Evolutionary conservation across 768 basidiomycete genomes (phyloP).

Genomic region (Clitopilus hobsonii): DNA sequence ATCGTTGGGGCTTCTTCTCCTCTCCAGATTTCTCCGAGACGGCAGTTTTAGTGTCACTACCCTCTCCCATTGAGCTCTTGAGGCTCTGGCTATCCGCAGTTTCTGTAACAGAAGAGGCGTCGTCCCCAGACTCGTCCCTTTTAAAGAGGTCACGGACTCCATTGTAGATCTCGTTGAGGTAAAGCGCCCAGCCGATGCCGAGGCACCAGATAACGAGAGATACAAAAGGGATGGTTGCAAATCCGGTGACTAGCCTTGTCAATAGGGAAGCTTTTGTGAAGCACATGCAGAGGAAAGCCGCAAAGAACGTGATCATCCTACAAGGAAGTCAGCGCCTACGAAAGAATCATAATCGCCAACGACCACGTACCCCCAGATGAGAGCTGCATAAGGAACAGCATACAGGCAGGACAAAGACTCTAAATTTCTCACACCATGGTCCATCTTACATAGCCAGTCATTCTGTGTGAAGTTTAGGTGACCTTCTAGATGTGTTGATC

Average conservation of each 20-base stretch:
- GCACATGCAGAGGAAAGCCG: neutral
- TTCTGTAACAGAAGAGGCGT: too few relatives aligned
- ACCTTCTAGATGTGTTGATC: neutral
- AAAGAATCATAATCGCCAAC: too few relatives aligned
- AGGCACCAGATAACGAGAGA: neutral
- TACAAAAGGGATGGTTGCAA: neutral
- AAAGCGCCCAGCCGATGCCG: neutral
- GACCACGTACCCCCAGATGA: neutral
- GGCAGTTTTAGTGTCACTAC: too few relatives aligned
- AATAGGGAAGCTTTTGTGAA: neutral
- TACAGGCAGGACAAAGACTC: neutral
- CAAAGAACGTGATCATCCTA: neutral
- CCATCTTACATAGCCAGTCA: neutral
- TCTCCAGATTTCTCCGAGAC: too few relatives aligned
- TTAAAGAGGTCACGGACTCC: neutral
- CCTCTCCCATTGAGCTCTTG: too few relatives aligned
- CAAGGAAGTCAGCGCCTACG: neutral
- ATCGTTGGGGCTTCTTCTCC: too few relatives aligned
- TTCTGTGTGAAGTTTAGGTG: neutral
- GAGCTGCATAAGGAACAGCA: neutral
- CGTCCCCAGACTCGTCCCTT: neutral
- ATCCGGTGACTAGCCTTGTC: neutral
- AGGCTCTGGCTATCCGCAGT: too few relatives aligned
- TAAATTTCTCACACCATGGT: neutral
- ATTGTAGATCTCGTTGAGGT: neutral